Evolutionary conservation across 176 grass and related monocot species (phyloP), one percentile per base, ranked within the genome.

Genomic region (Carex pumila): DNA sequence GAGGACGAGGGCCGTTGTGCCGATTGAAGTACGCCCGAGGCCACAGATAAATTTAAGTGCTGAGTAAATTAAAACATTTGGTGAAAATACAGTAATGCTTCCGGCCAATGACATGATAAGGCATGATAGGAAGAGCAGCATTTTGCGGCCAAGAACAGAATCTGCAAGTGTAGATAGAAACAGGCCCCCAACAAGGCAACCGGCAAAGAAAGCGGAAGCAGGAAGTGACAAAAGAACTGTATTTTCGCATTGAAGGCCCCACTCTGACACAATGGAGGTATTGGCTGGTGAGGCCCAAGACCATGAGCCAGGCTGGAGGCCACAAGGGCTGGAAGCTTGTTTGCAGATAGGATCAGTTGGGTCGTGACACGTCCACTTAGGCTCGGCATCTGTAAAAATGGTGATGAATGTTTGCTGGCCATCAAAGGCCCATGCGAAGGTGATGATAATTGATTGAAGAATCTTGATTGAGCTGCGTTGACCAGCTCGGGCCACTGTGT

Each of bases 371-470:
- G 88, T 87, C 94, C 94, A 97, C 22, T 53, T 2, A 11, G 94
- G 88, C 60, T 97, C 77, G 6, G 92, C 94, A 64, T 97, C 94
- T 3, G 94, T 91, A 86, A 94, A 97, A 57, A 92, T 90, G 61
- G 86, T 91, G 90, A 97, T 91, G 92, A 97, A 97, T 80, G 88
- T 91, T 85, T 97, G 94, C 83, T 97, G 94, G 29, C 90, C 88
- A 84, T 97, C 94, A 85, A 97, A 97, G 19, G 67, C 87, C 94
- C 94, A 92, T 3, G 88, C 88, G 30, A 97, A 87, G 36, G 92
- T 87, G 34, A 91, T 39, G 34, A 97, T 15, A 59, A 92, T 0
- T 59, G 90, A 88, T 79, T 87, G 93, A 15, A 97, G 41, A 52
- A 74, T 18, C 18, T 13, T 52, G 71, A 22, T 11, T 74, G 71